Percentiles rank a stretch among this genome's conserved stretches.
phyloP scores from a whole-genome alignment of 352 stramenopile genomes.

The Phytopythium mirpurense region DNA sequence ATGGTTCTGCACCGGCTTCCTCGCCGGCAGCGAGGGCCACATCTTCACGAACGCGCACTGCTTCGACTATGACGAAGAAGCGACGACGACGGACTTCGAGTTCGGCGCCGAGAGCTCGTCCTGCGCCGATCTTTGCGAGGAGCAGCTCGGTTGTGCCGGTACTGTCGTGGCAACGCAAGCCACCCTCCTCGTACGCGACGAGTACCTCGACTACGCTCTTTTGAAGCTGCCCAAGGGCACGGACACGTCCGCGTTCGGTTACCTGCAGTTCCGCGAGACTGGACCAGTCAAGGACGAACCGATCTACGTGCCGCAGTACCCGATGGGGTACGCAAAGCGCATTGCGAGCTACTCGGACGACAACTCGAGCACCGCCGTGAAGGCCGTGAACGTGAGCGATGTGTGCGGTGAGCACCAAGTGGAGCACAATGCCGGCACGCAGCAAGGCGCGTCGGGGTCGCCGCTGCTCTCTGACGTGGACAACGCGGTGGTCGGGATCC shows the following conservation, averaged over 20 bases:
- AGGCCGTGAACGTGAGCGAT: slow-evolving; percentile 18
- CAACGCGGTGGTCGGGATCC: slow-evolving; percentile 45
- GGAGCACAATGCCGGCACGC: slow-evolving; percentile 38
- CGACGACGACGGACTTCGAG: slow-evolving; percentile 42
- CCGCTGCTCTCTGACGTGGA: slow-evolving; percentile 32
- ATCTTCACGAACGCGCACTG: slow-evolving; percentile 76
- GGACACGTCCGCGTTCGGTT: slow-evolving; percentile 35
- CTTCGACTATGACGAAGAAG: slow-evolving; percentile 27
- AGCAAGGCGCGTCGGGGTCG: slow-evolving; percentile 40
- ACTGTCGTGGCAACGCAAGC: slow-evolving; percentile 36
- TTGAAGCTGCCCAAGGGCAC: slow-evolving; percentile 41
- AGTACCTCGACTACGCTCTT: slow-evolving; percentile 47
- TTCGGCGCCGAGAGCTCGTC: slow-evolving; percentile 46
- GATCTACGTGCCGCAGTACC: slow-evolving; percentile 66
- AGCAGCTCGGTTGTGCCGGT: slow-evolving; percentile 35
- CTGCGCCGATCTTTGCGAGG: slow-evolving; percentile 41
- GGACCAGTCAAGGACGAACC: slow-evolving; percentile 32
- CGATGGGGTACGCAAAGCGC: slow-evolving; percentile 42
- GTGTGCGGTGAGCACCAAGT: slow-evolving; percentile 35
- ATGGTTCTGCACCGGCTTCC: slow-evolving; percentile 56
- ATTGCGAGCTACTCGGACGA: slow-evolving; percentile 33
- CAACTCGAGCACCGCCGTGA: slow-evolving; percentile 21
- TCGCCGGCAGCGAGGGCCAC: slow-evolving; percentile 51
- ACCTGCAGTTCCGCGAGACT: slow-evolving; percentile 38
- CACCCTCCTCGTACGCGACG: slow-evolving; percentile 33